Evolutionary conservation across 768 basidiomycete genomes (phyloP).

Genomic region (Chlorophyllum brunneum): DNA sequence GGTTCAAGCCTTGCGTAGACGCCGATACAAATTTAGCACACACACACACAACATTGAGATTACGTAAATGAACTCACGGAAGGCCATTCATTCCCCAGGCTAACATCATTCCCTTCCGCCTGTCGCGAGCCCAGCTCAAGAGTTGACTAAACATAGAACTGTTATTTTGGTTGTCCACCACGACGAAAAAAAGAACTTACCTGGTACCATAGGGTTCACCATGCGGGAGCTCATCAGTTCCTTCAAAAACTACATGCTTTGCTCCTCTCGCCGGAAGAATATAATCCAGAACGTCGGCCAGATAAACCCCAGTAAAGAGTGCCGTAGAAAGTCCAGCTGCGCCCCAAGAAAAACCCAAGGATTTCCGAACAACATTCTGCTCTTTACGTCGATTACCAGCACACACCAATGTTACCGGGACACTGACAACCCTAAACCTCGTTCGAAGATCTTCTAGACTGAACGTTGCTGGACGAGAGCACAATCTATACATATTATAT

Average conservation of each 20-base stretch:
- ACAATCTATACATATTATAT: conserved; percentile 22
- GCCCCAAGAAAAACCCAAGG: conserved; percentile 56
- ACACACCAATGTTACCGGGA: conserved; percentile 66
- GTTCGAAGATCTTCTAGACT: conserved; percentile 40
- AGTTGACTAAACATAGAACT: conserved; percentile 27
- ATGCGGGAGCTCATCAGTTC: conserved; percentile 50
- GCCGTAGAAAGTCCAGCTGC: conserved; percentile 50
- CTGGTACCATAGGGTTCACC: conserved; percentile 60
- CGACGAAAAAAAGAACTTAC: conserved; percentile 9
- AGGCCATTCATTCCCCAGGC: too few species aligned
- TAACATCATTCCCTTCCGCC: conserved; percentile 50
- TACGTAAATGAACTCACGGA: conserved; percentile 25
- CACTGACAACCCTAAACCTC: conserved; percentile 46
- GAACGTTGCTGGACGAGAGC: conserved; percentile 28
- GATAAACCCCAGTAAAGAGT: conserved; percentile 56
- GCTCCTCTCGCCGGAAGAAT: conserved; percentile 35
- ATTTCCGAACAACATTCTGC: conserved; percentile 57
- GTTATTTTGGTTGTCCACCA: conserved; percentile 13
- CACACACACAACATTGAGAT: neutral
- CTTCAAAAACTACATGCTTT: too few species aligned
- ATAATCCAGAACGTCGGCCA: conserved; percentile 49
- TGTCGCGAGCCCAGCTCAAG: conserved; percentile 41
- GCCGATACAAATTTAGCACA: too few species aligned
- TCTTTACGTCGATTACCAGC: too few species aligned
- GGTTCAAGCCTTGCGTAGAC: conserved; percentile 49